These are phyloP conservation scores for Penstemon davidsonii DNA, from an alignment of 257 asterid genomes.

Conservation along the genomic window DNA sequence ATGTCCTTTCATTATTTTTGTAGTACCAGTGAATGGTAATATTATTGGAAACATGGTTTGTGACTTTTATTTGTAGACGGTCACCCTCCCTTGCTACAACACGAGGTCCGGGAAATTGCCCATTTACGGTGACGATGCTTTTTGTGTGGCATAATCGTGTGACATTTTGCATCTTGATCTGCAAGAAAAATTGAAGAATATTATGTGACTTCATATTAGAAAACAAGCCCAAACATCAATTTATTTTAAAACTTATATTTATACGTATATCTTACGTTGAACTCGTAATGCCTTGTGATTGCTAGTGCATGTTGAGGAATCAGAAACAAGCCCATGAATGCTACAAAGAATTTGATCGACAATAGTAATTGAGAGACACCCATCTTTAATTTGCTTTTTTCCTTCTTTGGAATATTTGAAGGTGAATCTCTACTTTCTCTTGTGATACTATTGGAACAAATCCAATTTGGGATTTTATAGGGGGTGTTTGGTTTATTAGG, in stretches of 20 bases:
- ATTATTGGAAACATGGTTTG: conserved; percentile 59
- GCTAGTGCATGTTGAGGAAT: conserved; percentile 27
- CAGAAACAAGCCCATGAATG: conserved; percentile 16
- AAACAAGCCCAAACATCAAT: neutral
- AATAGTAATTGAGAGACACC: conserved; percentile 3
- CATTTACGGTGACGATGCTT: conserved; percentile 59
- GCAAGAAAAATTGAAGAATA: neutral
- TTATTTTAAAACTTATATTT: neutral
- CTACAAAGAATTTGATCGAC: conserved; percentile 1
- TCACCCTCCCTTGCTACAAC: conserved; percentile 70
- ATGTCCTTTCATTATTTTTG: no score
- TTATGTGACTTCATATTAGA: no score
- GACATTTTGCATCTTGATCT: conserved; percentile 57
- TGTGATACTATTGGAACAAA: conserved; percentile 24
- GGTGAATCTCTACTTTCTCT: neutral
- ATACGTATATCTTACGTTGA: conserved; percentile 14
- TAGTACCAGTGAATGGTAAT: conserved; percentile 65
- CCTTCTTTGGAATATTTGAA: no score
- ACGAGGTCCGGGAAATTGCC: conserved; percentile 66
- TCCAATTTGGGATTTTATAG: conserved; percentile 23
- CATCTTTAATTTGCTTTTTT: conserved; percentile 13
- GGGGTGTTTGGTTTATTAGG: conserved; percentile 31
- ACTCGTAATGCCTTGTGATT: conserved; percentile 30
- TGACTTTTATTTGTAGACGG: conserved; percentile 50
- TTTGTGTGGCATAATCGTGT: conserved; percentile 61